Evolutionary conservation across 345 rosid genomes (phyloP), one percentile per base, ranked within the genome.

Genomic region (Boechera stricta): DNA sequence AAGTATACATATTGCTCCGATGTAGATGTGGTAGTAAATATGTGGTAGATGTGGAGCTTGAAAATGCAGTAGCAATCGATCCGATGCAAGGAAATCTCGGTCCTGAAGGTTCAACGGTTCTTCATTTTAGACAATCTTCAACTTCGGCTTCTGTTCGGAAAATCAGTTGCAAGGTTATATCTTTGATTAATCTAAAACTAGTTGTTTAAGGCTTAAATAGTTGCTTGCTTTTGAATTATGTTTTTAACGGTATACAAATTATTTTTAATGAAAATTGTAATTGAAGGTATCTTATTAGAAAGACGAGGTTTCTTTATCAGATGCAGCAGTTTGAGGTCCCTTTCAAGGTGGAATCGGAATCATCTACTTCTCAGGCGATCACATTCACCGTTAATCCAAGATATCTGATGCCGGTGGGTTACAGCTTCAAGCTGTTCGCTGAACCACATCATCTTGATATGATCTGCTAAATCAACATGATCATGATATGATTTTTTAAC

Each of bases 281-380:
- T 7, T 41, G 70, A 4, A 89, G 95, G 97, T n/a, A n/a, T n/a
- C n/a, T n/a, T n/a, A n/a, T n/a, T n/a, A n/a, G n/a, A n/a, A n/a
- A n/a, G 95, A 94, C 68, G 98, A 90, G 79, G 93, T 94, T 51
- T n/a, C n/a, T n/a, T n/a, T n/a, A n/a, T n/a, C n/a, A n/a, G n/a
- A n/a, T n/a, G n/a, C n/a, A n/a, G n/a, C n/a, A n/a, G 64, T 94
- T 94, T 69, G 97, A 92, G 84, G 83, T 90, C 36, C 87, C 89
- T 24, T 92, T 94, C 74, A 84, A 77, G 67, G 83, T 86, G 82
- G 70, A 79, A 31, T 67, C 74, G 51, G 78, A 66, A 15, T 59
- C 64, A 51, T 58, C 69, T 15, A 69, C 89, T 33, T 45, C 78
- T 28, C 66, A 61, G 26, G 79, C 71, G 5, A 84, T 91, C 52